A percentile compares a stretch with the other conserved stretches of the same genome.
Evolutionary conservation across 2,329 filamentous ascomycete species (phyloP).

Genomic region (Alternaria arbusti): DNA sequence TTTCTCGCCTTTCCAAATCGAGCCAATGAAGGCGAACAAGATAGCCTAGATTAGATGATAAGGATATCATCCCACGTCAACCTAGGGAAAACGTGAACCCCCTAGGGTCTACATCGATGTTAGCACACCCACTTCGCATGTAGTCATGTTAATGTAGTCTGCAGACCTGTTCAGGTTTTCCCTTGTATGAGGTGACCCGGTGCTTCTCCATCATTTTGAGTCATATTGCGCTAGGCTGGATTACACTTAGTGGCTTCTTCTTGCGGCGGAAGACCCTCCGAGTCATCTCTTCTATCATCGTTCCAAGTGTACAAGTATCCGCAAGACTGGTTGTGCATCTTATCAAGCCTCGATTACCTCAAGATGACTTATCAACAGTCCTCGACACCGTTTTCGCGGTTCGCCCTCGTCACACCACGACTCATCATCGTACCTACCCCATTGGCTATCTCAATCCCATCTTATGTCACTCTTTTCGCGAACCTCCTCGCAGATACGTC

Average conservation of each 20-base stretch:
- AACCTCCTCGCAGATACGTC: not conserved
- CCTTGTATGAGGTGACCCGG: not conserved
- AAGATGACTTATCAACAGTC: not conserved
- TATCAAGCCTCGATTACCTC: not conserved
- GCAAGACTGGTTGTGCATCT: not conserved
- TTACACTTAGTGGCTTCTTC: not conserved
- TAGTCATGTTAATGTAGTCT: too few relatives aligned
- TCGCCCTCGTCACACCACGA: not conserved
- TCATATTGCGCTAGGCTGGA: not conserved
- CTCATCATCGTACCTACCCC: slow-evolving; percentile 1
- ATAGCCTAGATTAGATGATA: not conserved
- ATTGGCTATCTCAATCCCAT: not conserved
- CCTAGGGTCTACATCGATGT: too few relatives aligned
- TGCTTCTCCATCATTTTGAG: not conserved
- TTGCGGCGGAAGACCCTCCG: not conserved
- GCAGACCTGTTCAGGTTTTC: too few relatives aligned
- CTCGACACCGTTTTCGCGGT: not conserved
- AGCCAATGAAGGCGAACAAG: slow-evolving; percentile 13
- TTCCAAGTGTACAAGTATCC: not conserved
- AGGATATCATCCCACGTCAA: not conserved
- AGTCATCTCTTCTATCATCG: not conserved
- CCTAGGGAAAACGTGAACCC: too few relatives aligned
- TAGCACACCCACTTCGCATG: too few relatives aligned
- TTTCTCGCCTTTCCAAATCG: slow-evolving; percentile 18
- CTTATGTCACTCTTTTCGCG: slow-evolving; percentile 1